phyloP scores from a whole-genome alignment of 2,329 filamentous ascomycete genomes.

The Neonectria sp. region DNA sequence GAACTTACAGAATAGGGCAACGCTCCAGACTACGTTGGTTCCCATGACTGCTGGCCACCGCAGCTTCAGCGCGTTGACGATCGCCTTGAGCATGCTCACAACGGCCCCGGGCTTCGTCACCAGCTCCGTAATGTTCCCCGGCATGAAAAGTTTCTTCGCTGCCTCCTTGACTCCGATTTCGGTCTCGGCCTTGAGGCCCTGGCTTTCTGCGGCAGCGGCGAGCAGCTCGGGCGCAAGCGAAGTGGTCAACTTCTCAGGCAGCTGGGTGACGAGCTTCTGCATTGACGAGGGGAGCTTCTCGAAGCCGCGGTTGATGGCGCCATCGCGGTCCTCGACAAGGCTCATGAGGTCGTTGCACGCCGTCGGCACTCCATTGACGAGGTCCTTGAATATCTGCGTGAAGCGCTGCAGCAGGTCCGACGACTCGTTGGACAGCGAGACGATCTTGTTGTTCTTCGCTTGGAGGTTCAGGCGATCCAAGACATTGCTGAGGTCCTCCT shows the following conservation, averaged over 20 bases:
- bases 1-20: constrained; percentile 85
- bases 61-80: constrained; percentile 88
- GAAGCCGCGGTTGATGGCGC: constrained; percentile 71
- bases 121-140: constrained; percentile 83
- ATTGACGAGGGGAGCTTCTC: constrained; percentile 82
- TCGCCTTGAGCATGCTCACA: constrained; percentile 87
- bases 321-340: constrained; percentile 74
- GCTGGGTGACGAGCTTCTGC: constrained; percentile 86
- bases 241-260: constrained; percentile 86
- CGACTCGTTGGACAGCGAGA: constrained; percentile 87
- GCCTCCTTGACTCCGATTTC: constrained; percentile 72
- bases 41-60: constrained; percentile 93
- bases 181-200: constrained; percentile 72
- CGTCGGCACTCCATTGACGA: constrained; percentile 92
- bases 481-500: constrained; percentile 82
- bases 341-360: constrained; percentile 88
- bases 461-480: constrained; percentile 89
- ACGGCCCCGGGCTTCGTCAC: constrained; percentile 91
- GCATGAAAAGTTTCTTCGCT: constrained; percentile 77
- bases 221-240: constrained; percentile 86
- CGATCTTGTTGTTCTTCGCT: constrained; percentile 87
- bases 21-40: constrained; percentile 91
- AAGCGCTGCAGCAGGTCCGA: constrained; percentile 87
- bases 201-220: constrained; percentile 83
- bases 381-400: constrained; percentile 91